phyloP scores from a whole-genome alignment of 163 green algal species.

The Prototheca wickerhamii region DNA sequence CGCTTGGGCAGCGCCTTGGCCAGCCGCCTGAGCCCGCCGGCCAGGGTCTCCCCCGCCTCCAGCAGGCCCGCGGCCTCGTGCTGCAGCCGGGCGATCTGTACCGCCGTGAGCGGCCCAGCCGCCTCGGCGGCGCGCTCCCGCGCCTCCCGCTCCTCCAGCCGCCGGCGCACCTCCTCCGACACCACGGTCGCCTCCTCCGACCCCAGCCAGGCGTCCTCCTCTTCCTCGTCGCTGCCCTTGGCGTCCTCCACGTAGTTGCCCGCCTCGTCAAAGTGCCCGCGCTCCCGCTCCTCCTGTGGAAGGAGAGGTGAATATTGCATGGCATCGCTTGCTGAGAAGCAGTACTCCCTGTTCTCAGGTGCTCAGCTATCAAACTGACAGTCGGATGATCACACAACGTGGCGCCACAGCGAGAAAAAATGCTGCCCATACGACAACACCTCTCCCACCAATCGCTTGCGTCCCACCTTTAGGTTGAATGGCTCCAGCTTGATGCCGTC shows the following conservation, averaged over 20 bases:
- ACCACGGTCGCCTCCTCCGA: constrained; percentile 46
- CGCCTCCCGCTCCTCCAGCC: constrained; percentile 36
- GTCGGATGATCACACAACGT: too few relatives aligned
- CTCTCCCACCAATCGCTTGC: not conserved
- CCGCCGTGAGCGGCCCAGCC: constrained; percentile 21
- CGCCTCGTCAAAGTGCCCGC: constrained; percentile 63
- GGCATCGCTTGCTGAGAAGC: too few relatives aligned
- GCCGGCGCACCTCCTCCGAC: constrained; percentile 30
- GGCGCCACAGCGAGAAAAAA: not conserved
- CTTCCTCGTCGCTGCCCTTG: constrained; percentile 28
- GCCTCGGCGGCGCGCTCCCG: constrained; percentile 25
- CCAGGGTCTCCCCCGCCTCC: constrained; percentile 51
- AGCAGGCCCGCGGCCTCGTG: constrained; percentile 38
- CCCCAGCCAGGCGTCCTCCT: constrained; percentile 59
- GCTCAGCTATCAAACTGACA: too few relatives aligned
- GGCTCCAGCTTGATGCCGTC: constrained; percentile 44
- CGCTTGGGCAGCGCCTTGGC: constrained; percentile 13
- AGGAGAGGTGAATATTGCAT: not conserved
- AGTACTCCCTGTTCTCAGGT: not conserved
- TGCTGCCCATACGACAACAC: not conserved
- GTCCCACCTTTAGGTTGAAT: constrained; percentile 49
- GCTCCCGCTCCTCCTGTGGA: constrained; percentile 44
- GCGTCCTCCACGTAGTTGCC: constrained; percentile 62
- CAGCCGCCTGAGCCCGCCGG: constrained; percentile 49
- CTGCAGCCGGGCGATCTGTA: constrained; percentile 41